These are phyloP conservation scores for Caloboletus firmus DNA, from an alignment of 1,284 basidiomycete species.

Conservation along the genomic window DNA sequence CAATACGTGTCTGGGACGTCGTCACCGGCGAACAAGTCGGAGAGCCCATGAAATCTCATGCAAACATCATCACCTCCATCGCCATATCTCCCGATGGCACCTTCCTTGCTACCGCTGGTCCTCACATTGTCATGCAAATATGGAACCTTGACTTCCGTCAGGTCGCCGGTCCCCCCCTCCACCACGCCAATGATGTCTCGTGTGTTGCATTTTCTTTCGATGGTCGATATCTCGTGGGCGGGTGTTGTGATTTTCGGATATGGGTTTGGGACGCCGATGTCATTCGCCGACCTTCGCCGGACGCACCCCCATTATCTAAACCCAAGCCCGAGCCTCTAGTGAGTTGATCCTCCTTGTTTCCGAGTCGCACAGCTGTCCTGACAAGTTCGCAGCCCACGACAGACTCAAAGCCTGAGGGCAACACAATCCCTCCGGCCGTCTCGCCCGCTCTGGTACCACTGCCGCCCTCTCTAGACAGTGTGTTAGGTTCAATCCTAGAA, in stretches of 20 bases:
- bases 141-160: conserved; percentile 30
- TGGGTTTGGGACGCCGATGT: conserved; percentile 34
- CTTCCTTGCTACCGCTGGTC: conserved; percentile 33
- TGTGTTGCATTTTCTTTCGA: conserved; percentile 34
- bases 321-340: conserved; percentile 13
- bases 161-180: conserved; percentile 21
- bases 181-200: conserved; percentile 32
- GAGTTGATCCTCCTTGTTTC: neutral
- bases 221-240: conserved; percentile 31
- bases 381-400: conserved; percentile 13
- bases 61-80: conserved; percentile 31
- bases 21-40: conserved; percentile 30
- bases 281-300: conserved; percentile 17
- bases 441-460: conserved; percentile 27
- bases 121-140: conserved; percentile 30
- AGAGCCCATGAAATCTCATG: conserved; percentile 34
- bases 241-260: conserved; percentile 33
- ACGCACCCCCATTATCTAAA: conserved; percentile 7
- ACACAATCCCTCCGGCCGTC: neutral
- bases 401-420: conserved; percentile 6
- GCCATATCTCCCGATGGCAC: conserved; percentile 34
- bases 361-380: neutral
- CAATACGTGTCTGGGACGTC: conserved; percentile 34
- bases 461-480: conserved; percentile 24
- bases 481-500: conserved; percentile 24